Conservation (phyloP, 768 basidiomycete species). For the Astraeus odoratus region DNA sequence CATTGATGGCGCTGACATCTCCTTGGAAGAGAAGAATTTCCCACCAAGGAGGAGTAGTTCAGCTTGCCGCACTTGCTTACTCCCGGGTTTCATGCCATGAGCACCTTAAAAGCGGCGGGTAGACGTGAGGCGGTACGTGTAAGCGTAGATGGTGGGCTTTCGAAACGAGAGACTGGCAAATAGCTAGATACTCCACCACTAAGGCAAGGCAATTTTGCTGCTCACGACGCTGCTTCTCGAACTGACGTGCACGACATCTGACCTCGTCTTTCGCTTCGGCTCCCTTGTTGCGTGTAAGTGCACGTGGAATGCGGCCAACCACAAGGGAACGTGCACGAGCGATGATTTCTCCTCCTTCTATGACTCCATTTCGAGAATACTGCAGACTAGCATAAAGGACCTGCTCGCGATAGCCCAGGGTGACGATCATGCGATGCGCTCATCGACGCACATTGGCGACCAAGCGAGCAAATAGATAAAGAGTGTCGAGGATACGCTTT, state of each 20-base stretch:
- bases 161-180: slow-evolving; percentile 63
- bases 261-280: slow-evolving; percentile 99
- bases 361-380: slow-evolving; percentile 81
- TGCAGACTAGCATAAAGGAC: slow-evolving; percentile 77
- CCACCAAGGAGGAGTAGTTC: slow-evolving; percentile 84
- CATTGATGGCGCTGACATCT: slow-evolving; percentile 43
- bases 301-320: background rate
- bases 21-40: slow-evolving; percentile 53
- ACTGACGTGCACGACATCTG: slow-evolving; percentile 93
- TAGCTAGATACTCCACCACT: slow-evolving; percentile 69
- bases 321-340: slow-evolving; percentile 52
- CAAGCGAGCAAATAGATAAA: slow-evolving; percentile 89
- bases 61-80: slow-evolving; percentile 85
- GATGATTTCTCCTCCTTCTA: slow-evolving; percentile 97
- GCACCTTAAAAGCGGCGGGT: slow-evolving; percentile 56
- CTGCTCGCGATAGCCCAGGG: slow-evolving; percentile 77
- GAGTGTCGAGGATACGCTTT: slow-evolving; percentile 95
- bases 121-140: slow-evolving; percentile 35
- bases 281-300: slow-evolving; percentile 76
- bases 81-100: slow-evolving; percentile 97
- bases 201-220: slow-evolving; percentile 72
- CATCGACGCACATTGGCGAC: slow-evolving; percentile 88
- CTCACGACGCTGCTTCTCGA: slow-evolving; percentile 96
- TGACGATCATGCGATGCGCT: slow-evolving; percentile 93
- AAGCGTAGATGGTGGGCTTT: slow-evolving; percentile 49